These are phyloP conservation scores for Solanum appendiculatum DNA, from an alignment of 257 asterid genomes.

Conservation along the genomic window DNA sequence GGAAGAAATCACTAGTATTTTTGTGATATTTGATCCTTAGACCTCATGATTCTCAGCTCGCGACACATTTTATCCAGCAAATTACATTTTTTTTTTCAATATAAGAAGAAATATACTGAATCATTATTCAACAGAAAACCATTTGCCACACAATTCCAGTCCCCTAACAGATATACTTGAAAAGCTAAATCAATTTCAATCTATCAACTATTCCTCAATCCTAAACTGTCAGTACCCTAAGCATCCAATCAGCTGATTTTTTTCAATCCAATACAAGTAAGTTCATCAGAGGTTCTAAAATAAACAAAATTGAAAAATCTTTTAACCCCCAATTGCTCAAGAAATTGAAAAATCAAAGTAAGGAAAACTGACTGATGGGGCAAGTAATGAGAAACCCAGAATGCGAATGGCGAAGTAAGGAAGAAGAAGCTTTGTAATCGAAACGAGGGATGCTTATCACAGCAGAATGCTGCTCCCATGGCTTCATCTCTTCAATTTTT, in stretches of 20 bases:
- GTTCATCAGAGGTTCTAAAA: neutral
- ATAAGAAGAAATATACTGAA: neutral
- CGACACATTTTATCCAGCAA: neutral
- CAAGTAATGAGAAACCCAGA: conserved; percentile 41
- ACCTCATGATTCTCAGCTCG: neutral
- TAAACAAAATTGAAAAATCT: neutral
- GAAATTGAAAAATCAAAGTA: neutral
- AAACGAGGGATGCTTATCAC: conserved; percentile 39
- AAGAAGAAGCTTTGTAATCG: conserved; percentile 36
- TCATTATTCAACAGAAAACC: neutral
- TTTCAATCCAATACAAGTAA: neutral
- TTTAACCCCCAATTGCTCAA: neutral
- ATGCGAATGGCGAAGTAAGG: conserved; percentile 26
- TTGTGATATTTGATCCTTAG: neutral
- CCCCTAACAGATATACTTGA: neutral
- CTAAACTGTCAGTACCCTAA: neutral
- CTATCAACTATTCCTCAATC: neutral
- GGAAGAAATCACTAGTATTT: neutral
- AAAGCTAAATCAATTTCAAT: neutral
- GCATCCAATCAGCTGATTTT: neutral
- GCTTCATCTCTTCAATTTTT: conserved; percentile 29
- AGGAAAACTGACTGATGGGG: conserved; percentile 24
- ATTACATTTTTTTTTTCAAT: neutral
- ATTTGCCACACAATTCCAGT: neutral
- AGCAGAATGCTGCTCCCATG: conserved; percentile 49